Base-by-base conservation (phyloP, 2,329 filamentous ascomycete species). In the Aspergillus amoenus region DNA sequence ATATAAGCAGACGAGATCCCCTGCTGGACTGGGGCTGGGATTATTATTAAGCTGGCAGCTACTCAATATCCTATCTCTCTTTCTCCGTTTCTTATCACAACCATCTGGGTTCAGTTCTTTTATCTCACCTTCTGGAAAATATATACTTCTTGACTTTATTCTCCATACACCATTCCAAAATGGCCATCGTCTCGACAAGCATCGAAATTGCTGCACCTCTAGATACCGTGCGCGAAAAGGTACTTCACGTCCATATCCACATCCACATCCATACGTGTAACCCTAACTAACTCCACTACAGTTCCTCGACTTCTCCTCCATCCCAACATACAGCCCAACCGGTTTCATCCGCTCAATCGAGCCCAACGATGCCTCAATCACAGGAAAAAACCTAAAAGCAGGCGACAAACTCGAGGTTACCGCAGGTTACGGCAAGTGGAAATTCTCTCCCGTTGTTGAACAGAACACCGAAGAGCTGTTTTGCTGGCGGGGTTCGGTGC, bases 291-390 rank as follows among this genome's bases (percentile, higher is more conserved):
- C 37, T 30, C 27, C 13, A 11, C 27, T 5, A 12, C 44, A 59
- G 57, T 57, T 59, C 41, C 54, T 59, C 32, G 49, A 59, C 37
- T 59, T 59, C 44, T 4, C 49, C 7, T 49, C 54, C 37, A 39
- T 59, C 32, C 32, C 54, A 40, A 46, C 9, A 11, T 59, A 57
- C 44, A 49, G 21, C 12, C 46, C 57, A 12, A 17, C 40, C 9
- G 57, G 54, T 42, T 59, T 59, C 22, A 37, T 59, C 22, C 53
- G 24, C 13, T 41, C 44, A 7, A 57, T 59, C 30, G n/a, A 18
- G 2, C 34, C 54, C 0, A 45, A 22, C 4, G 34, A 24, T 22
- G 11, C 30, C 27, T 15, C 21, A 40, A 49, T 34, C 12, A 5
- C 45, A 12, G 37, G 53, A 8, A n/a, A 15, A 1, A 12, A 37